Evolutionary conservation across 2,329 filamentous ascomycete species (phyloP).

Genomic region (Aspergillus fumigatiaffinis): DNA sequence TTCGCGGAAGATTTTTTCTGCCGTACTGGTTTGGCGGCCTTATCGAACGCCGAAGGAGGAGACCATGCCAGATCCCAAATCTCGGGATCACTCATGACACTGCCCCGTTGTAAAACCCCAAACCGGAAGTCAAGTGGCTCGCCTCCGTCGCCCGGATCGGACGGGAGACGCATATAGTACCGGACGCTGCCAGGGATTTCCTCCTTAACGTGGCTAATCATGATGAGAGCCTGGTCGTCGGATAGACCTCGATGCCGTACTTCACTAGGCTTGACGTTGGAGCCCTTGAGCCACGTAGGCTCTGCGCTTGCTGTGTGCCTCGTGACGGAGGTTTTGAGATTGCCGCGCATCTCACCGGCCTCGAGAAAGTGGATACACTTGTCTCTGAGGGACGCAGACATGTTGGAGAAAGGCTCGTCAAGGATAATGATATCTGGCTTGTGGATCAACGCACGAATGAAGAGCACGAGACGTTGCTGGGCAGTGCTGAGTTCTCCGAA

Average conservation of each 20-base stretch:
- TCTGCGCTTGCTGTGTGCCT: constrained; percentile 4
- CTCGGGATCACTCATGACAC: constrained; percentile 16
- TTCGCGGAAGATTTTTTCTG: background rate
- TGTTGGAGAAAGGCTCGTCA: constrained; percentile 83
- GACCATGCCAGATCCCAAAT: constrained; percentile 31
- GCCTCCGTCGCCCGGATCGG: constrained; percentile 16
- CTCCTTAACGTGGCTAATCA: constrained; percentile 85
- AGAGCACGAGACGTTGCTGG: constrained; percentile 74
- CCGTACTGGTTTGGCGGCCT: constrained; percentile 2
- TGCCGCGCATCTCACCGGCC: constrained; percentile 53
- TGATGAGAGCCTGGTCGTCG: constrained; percentile 75
- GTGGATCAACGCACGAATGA: constrained; percentile 77
- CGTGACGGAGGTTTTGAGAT: constrained; percentile 23
- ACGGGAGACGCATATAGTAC: constrained; percentile 80
- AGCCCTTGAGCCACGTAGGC: constrained; percentile 12
- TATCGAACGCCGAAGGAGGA: constrained; percentile 11
- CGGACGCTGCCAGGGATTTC: constrained; percentile 82
- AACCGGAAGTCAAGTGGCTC: constrained; percentile 29
- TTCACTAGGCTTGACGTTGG: constrained; percentile 3
- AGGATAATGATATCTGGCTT: constrained; percentile 76
- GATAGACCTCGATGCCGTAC: constrained; percentile 53
- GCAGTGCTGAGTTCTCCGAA: constrained; percentile 58
- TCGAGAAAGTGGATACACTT: constrained; percentile 81
- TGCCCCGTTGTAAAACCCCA: constrained; percentile 21
- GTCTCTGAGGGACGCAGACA: constrained; percentile 77